Evolutionary conservation across 1,284 basidiomycete species (phyloP), one percentile per base, ranked within the genome.

Genomic region (Sporisorium graminicola): DNA sequence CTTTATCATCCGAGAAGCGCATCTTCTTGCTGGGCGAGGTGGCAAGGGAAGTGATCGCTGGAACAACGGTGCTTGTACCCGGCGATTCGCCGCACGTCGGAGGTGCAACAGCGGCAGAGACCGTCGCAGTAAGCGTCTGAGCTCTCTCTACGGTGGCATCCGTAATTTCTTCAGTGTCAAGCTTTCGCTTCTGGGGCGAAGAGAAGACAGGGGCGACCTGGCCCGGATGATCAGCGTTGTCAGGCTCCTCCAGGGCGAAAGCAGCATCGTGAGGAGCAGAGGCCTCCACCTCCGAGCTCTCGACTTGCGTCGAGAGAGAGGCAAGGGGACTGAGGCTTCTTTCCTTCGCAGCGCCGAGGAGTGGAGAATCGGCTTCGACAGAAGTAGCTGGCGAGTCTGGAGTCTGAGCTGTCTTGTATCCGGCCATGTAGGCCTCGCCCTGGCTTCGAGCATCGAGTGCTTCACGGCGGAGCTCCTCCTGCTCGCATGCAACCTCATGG

Each of bases 11-110:
- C 13, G 33, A 44, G 24, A 57, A 27, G n/a, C 58, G 61, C 22
- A 52, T 58, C 44, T 52, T 65, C 44, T 65, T 63, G 40, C 16
- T n/a, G 13, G 56, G 57, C 18, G 49, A 18, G 12, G 62, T 50
- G 6, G 55, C 29, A 16, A 31, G 44, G 22, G 61, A 57, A 13
- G 24, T 18, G 2, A 47, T n/a, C 3, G 49, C 22, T 12, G 53
- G 42, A 13, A 35, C 18, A 51, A 16, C 46, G 3, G 61, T 27
- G 7, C 29, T 50, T 3, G 57, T 61, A 18, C 20, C 37, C 6
- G 14, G 31, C 2, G 35, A 18, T 8, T 42, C 24, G 22, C 26
- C 26, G 26, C 26, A 7, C 37, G 22, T 13, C 22, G 22, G 37
- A n/a, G 24, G 10, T 3, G 37, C 14, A 16, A n/a, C 22, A 0